Percentiles rank a stretch among this genome's conserved stretches.
phyloP scores from a whole-genome alignment of 371 early-diverging fungal species.

The Polyrhizophydium stewartii region DNA sequence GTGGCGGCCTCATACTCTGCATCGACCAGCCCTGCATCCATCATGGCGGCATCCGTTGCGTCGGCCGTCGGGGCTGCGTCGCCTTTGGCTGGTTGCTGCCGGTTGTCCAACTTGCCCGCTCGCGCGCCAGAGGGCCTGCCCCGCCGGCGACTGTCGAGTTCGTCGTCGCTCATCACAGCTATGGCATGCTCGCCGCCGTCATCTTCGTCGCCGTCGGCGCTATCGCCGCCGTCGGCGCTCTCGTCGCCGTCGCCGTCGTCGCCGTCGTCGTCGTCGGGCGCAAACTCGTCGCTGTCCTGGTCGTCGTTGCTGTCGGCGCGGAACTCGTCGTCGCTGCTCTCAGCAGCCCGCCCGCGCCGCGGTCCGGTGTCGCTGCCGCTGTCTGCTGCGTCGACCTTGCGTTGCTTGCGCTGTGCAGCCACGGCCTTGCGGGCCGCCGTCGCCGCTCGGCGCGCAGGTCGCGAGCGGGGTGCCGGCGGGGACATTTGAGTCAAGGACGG shows the following conservation, averaged over 20 bases:
- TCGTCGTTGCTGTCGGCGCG: not conserved
- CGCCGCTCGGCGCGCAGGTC: too few relatives aligned
- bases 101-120: not conserved
- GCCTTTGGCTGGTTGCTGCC: not conserved
- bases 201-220: not conserved
- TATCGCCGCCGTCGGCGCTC: not conserved
- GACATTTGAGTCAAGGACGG: too few relatives aligned
- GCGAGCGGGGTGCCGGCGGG: too few relatives aligned
- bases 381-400: too few relatives aligned
- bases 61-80: too few relatives aligned
- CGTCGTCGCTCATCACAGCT: not conserved
- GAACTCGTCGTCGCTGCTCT: not conserved
- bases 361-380: too few relatives aligned
- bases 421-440: too few relatives aligned
- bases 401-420: too few relatives aligned
- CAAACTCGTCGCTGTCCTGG: too few relatives aligned
- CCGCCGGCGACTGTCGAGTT: not conserved
- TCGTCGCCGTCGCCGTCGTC: conserved; percentile 3
- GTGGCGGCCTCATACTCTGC: too few relatives aligned
- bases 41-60: too few relatives aligned
- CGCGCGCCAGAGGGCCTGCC: not conserved
- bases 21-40: too few relatives aligned
- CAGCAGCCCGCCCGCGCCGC: not conserved
- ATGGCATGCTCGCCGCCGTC: not conserved
- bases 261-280: not conserved